phyloP scores from a whole-genome alignment of 176 grass and related monocot genomes.

The Zea luxurians region DNA sequence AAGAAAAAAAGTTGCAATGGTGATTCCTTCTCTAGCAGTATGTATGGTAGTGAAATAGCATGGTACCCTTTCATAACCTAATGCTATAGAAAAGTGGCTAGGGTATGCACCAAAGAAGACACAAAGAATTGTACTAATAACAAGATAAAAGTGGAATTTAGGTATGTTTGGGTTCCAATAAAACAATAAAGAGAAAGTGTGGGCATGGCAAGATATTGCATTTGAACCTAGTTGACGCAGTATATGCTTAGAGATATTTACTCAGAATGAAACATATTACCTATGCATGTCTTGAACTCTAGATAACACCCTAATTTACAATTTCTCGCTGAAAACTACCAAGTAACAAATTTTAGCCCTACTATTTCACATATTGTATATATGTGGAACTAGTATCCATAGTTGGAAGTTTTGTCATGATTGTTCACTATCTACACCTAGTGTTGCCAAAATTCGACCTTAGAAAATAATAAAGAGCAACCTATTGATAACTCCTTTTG shows the following conservation, averaged over 20 bases:
- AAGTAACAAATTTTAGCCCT: neutral
- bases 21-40: neutral
- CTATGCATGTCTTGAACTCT: neutral
- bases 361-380: neutral
- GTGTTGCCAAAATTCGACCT: neutral
- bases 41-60: neutral
- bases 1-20: too few relatives aligned
- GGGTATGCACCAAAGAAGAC: neutral
- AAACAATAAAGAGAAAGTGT: neutral
- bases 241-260: neutral
- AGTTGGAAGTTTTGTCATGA: neutral
- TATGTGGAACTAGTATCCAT: neutral
- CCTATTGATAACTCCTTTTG: neutral
- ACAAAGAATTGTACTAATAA: neutral
- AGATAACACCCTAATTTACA: neutral
- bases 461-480: neutral
- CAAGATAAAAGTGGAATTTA: neutral
- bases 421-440: neutral
- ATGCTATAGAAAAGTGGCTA: neutral
- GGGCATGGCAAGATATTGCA: neutral
- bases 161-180: neutral
- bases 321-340: neutral
- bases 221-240: neutral
- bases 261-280: neutral
- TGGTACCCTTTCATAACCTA: slow-evolving; percentile 24